Base-by-base conservation (phyloP, 306 rosid species). In the Quercus wislizeni region DNA sequence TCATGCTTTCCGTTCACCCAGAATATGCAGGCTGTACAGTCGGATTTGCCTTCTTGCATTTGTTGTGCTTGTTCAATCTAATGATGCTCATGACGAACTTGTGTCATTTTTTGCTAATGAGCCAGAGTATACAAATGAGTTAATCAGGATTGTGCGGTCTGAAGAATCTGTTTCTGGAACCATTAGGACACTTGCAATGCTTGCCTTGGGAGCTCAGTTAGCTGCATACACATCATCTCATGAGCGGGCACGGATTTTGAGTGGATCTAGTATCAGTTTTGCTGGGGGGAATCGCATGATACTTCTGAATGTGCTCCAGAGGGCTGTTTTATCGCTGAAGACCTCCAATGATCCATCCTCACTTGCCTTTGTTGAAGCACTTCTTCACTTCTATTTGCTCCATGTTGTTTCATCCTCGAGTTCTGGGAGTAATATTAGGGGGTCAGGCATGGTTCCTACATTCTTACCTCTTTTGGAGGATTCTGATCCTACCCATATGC, bases 371-470 rank as follows among this genome's bases (percentile, higher is more conserved):
- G 97, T 94, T 69, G 99, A 92, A 88, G 97, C 99, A 30, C 97
- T 94, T 70, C 99, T 94, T 87, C 97, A 92, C 85, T 94, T 94
- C 81, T 94, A 94, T 88, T 85, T 94, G 88, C 91, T 94, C 15
- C 99, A 94, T 86, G 97, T 92, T 74, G 97, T 94, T 78, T 94
- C 99, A 19, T 91, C 99, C 4, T 94, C 98, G 19, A 83, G 95
- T 78, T 87, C 99, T 5, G 99, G 99, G 85, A 94, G 89, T 82
- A 92, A 90, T 69, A 83, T 92, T 23, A 87, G 99, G 85, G 97
- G 95, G 74, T 94, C 97, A 71, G 97, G 99, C 85, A 94, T 94
- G 99, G 99, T 94, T 86, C 97, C 99, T 35, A 94, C 97, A 72
- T 94, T 94, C 87, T 89, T 94, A 81, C 97, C 99, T 61, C 90